Base-by-base conservation (phyloP, 1,284 basidiomycete genomes). In the Marasmius tenuissimus region DNA sequence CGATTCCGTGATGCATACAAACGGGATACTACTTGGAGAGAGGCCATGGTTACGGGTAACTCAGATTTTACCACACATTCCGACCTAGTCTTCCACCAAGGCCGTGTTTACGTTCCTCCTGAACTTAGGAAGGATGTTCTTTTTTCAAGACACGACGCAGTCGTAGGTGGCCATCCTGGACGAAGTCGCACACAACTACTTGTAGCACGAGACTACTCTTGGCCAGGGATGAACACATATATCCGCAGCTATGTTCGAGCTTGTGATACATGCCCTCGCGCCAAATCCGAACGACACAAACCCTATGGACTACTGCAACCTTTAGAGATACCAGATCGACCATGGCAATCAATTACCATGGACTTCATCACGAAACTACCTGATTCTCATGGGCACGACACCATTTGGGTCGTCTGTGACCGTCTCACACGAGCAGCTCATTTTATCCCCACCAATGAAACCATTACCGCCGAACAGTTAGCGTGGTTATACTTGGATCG, bases 281-380 rank as follows among this genome's bases (percentile, higher is more conserved):
- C 53, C 42, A 76, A 78, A 49, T 5, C 61, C 4, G 51, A 49
- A 1, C 62, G 61, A 0, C 69, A 68, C 42, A 52, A 62, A 16
- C 69, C 67, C 2, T 70, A 69, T 39, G 71, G 75, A 3, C 52
- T 64, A 1, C 63, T 75, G 14, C 52, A 67, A 42, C 69, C 68
- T 1, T 63, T 75, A 1, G 67, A 67, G 1, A 61, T 72, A 9
- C 70, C 72, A 0, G n/a, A 56, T 1, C 27, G 65, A 8, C 76
- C 77, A 7, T 82, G 76, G 74, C 49, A 54, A 3, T 70, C 68
- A 0, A 72, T 81, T 27, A 73, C 74, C 0, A 72, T 79, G 71
- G 78, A 81, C 63, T 68, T 74, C 59, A 78, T 81, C 42, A 70
- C 67, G 12, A 63, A 72, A 22, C 68, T 81, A 0, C 78, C 77